phyloP scores from a whole-genome alignment of 2,329 filamentous ascomycete genomes.

The Hawksworthiomyces lignivorus region DNA sequence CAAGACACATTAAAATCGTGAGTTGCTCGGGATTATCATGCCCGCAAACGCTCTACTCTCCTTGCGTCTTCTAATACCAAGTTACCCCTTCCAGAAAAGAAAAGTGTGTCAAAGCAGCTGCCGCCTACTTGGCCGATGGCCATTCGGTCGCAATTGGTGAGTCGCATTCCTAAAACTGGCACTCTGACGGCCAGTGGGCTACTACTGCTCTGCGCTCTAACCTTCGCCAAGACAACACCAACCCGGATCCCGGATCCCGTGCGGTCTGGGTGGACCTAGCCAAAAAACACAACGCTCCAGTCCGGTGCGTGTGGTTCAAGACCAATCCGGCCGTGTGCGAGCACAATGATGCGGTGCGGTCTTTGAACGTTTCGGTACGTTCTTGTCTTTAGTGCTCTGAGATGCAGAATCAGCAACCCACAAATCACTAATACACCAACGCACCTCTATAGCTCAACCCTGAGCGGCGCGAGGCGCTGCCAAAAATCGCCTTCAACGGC shows the following conservation, averaged over 20 bases:
- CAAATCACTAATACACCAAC: too few relatives aligned
- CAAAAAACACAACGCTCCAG: conserved; percentile 59
- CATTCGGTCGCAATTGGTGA: conserved; percentile 69
- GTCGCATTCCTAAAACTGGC: not conserved
- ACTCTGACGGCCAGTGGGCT: too few relatives aligned
- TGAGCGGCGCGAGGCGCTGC: conserved; percentile 66
- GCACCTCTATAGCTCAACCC: conserved; percentile 59
- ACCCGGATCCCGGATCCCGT: conserved; percentile 70
- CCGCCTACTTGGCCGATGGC: conserved; percentile 54
- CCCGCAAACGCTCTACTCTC: too few relatives aligned
- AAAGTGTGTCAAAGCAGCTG: conserved; percentile 66
- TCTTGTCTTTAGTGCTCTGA: too few relatives aligned
- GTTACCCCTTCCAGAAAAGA: conserved; percentile 32
- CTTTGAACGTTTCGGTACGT: too few relatives aligned
- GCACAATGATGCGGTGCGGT: conserved; percentile 82
- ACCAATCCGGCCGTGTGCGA: conserved; percentile 61
- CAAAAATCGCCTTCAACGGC: conserved; percentile 70
- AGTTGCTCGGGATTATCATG: conserved; percentile 12
- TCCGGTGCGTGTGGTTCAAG: conserved; percentile 81
- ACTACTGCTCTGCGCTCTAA: too few relatives aligned
- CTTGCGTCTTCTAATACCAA: not conserved
- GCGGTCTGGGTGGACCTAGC: conserved; percentile 73
- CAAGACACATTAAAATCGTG: conserved; percentile 76
- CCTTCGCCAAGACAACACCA: conserved; percentile 73
- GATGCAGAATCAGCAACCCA: too few relatives aligned